Conservation (phyloP, 495 filamentous ascomycete species). For the Parathielavia hyrcaniae region DNA sequence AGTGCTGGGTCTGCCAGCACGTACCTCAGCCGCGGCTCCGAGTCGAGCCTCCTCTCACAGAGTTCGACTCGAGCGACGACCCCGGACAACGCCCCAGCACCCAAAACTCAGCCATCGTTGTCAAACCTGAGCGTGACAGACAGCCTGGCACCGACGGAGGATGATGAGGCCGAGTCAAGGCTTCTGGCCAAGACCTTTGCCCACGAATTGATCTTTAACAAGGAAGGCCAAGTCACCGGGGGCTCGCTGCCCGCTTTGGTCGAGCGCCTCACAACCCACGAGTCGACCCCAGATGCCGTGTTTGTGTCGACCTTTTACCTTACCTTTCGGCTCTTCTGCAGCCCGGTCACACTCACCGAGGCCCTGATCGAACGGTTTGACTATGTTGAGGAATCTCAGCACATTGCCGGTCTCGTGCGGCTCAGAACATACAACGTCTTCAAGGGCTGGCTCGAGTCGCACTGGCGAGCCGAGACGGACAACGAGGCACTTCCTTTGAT, state of each 20-base stretch:
- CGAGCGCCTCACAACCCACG: conserved; percentile 86
- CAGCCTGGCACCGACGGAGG: conserved; percentile 61
- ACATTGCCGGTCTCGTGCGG: conserved; percentile 70
- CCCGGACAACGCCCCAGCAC: conserved; percentile 54
- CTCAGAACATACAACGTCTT: conserved; percentile 92
- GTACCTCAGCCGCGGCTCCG: conserved; percentile 73
- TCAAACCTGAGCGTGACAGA: conserved; percentile 52
- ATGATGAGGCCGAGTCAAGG: conserved; percentile 73
- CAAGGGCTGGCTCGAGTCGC: conserved; percentile 94
- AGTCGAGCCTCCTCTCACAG: conserved; percentile 71
- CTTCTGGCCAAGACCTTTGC: conserved; percentile 79
- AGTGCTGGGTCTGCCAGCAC: conserved; percentile 60
- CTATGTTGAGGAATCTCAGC: conserved; percentile 72
- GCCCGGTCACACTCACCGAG: conserved; percentile 70
- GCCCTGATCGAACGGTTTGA: conserved; percentile 84
- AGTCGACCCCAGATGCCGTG: conserved; percentile 84
- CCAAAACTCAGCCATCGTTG: conserved; percentile 45
- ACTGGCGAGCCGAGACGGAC: conserved; percentile 84
- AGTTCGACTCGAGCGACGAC: conserved; percentile 87
- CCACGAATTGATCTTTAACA: conserved; percentile 86
- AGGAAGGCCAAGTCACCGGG: conserved; percentile 89
- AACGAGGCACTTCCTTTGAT: conserved; percentile 67
- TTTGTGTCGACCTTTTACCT: conserved; percentile 96
- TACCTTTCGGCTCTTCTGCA: conserved; percentile 92
- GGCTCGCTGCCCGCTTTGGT: conserved; percentile 87